Evolutionary conservation across 148 eudicot genomes (phyloP), one percentile per base, ranked within the genome.

Genomic region (Cornus controversa): DNA sequence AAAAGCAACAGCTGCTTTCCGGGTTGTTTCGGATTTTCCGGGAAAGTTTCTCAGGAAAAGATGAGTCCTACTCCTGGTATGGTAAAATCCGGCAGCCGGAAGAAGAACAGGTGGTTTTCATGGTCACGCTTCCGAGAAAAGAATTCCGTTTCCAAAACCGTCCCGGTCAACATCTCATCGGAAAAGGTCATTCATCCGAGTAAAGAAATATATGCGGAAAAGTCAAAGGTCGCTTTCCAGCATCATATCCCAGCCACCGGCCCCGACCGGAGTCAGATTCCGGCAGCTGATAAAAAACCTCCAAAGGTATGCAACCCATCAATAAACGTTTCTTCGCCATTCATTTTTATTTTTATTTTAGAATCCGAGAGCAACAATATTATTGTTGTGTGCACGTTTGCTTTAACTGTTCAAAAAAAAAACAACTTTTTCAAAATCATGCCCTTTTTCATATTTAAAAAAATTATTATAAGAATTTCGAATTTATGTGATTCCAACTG

Each of bases 1-100:
- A 60, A 20, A 60, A 60, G 9, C 47, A 23, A 69, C 45, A 40
- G 8, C 57, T 72, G 50, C 27, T 67, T 72, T 57, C 47, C 72
- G 27, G 75, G 74, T 67, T 83, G 85, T 54, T 83, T 79, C n/a
- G 80, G 82, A 68, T 72, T 36, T 60, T 67, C 71, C 60, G 37
- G 45, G 45, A 40, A 40, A 40, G 10, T 40, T 40, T 40, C 45
- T 40, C 45, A 40, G 45, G 10, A 40, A 25, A 68, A 47, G 69
- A 67, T n/a, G 60, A 69, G 37, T 57, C 63, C 23, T 6, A 22
- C 60, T 26, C 58, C 62, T 25, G 18, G 5, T 6, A 20, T 40
- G 66, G 85, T 62, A 58, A 81, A 45, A 40, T 16, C 34, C 13
- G 22, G 7, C 2, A 37, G 65, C 69, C 72, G 47, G 53, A 63